Percentiles rank a stretch among this genome's conserved stretches.
Conservation (phyloP, 2,329 filamentous ascomycete species). For the Boeremia exigua region DNA sequence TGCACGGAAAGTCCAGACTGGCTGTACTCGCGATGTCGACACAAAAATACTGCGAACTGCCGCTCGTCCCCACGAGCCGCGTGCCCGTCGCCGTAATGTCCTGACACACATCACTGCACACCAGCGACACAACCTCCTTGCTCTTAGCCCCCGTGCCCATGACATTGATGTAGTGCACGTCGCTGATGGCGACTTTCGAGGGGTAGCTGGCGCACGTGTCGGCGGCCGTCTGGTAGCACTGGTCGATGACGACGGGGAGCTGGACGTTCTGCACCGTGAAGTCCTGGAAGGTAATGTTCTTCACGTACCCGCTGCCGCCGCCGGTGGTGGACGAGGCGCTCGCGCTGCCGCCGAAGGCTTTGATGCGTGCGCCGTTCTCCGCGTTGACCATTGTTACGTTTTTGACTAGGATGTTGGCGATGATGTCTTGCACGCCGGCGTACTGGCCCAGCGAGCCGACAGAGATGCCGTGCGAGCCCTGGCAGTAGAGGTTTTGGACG, state of each 20-base stretch:
- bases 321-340: constrained; percentile 66
- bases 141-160: constrained; percentile 58
- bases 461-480: constrained; percentile 73
- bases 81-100: constrained; percentile 51
- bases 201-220: constrained; percentile 66
- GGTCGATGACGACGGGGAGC: constrained; percentile 67
- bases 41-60: constrained; percentile 5
- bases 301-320: constrained; percentile 67
- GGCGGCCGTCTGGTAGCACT: constrained; percentile 68
- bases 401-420: constrained; percentile 65
- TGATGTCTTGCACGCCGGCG: constrained; percentile 69
- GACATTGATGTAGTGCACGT: constrained; percentile 64
- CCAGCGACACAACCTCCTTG: constrained; percentile 49
- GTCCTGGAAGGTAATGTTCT: constrained; percentile 70
- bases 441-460: constrained; percentile 76
- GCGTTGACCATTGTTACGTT: constrained; percentile 49
- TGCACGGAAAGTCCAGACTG: constrained; percentile 2
- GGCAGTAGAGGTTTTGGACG: constrained; percentile 70
- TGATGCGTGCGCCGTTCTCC: constrained; percentile 72
- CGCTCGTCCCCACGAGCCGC: not conserved
- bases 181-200: constrained; percentile 61
- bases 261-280: constrained; percentile 68
- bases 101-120: constrained; percentile 55
- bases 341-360: constrained; percentile 71
- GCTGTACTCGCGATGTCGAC: not conserved